A percentile compares a stretch with the other conserved stretches of the same genome.
Conservation (phyloP, 1,284 basidiomycete species). For the Puccinia horiana region DNA sequence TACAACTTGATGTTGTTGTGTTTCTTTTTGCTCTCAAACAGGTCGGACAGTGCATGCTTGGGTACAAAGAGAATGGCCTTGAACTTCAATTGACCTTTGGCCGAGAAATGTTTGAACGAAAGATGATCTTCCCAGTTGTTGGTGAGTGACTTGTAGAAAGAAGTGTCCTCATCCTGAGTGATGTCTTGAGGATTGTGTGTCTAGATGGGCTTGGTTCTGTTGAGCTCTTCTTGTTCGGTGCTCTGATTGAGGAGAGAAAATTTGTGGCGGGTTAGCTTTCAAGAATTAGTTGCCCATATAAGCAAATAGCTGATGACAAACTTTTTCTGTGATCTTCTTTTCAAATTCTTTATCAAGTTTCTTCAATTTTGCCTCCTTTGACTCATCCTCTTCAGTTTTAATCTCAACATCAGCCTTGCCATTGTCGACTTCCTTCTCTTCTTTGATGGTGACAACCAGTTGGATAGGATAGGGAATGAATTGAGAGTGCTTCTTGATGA, state of each 20-base stretch:
- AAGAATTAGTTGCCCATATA: neutral
- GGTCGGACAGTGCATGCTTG: slow-evolving; percentile 96
- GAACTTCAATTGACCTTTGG: slow-evolving; percentile 99
- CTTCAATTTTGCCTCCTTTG: slow-evolving; percentile 70
- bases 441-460: slow-evolving; percentile 97
- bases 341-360: slow-evolving; percentile 79
- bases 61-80: slow-evolving; percentile 98
- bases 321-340: slow-evolving; percentile 79
- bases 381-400: slow-evolving; percentile 68
- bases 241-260: slow-evolving; percentile 64
- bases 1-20: slow-evolving; percentile 99
- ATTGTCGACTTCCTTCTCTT: slow-evolving; percentile 67
- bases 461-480: slow-evolving; percentile 99
- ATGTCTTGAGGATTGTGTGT: slow-evolving; percentile 94
- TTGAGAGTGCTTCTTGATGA: slow-evolving; percentile 99
- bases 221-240: slow-evolving; percentile 93
- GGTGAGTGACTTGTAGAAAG: slow-evolving; percentile 99
- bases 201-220: slow-evolving; percentile 99
- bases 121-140: slow-evolving; percentile 99
- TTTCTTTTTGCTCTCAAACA: slow-evolving; percentile 99
- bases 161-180: slow-evolving; percentile 83
- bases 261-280: neutral
- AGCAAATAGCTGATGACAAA: neutral
- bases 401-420: slow-evolving; percentile 62
- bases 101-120: slow-evolving; percentile 99